phyloP scores from a whole-genome alignment of 371 early-diverging fungal species.

The Haplosporangium sp. region DNA sequence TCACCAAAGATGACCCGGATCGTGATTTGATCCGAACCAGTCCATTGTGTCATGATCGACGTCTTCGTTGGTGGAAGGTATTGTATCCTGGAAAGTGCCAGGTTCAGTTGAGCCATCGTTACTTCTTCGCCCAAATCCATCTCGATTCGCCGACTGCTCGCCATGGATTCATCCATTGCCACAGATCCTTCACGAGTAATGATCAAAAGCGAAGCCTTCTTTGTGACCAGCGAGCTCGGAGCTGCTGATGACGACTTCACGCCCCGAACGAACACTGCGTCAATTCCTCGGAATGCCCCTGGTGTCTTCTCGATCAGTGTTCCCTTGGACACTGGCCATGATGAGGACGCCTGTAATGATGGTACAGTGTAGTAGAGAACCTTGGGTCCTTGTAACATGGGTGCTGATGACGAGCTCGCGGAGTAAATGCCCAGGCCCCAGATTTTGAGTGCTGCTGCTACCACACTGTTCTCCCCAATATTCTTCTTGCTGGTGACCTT shows the following conservation, averaged over 20 bases:
- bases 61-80: conserved; percentile 27
- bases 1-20: conserved; percentile 45
- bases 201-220: conserved; percentile 27
- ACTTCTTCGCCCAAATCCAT: conserved; percentile 45
- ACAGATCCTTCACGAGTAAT: conserved; percentile 23
- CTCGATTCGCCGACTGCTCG: conserved; percentile 29
- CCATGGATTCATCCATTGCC: conserved; percentile 13
- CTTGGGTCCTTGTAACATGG: conserved; percentile 46
- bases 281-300: conserved; percentile 67
- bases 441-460: conserved; percentile 62
- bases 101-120: conserved; percentile 44
- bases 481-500: conserved; percentile 70
- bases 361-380: conserved; percentile 53
- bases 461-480: conserved; percentile 62
- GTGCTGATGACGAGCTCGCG: conserved; percentile 16
- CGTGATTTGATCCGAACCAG: conserved; percentile 23
- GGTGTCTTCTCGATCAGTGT: conserved; percentile 54
- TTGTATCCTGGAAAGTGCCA: conserved; percentile 39
- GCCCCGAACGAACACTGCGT: conserved; percentile 67
- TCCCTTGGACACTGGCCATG: conserved; percentile 11
- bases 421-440: conserved; percentile 63
- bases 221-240: conserved; percentile 6
- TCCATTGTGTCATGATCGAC: background rate
- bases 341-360: conserved; percentile 54
- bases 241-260: background rate